These are phyloP conservation scores for Geranium incanum DNA, from an alignment of 441 rosid species.

Conservation along the genomic window DNA sequence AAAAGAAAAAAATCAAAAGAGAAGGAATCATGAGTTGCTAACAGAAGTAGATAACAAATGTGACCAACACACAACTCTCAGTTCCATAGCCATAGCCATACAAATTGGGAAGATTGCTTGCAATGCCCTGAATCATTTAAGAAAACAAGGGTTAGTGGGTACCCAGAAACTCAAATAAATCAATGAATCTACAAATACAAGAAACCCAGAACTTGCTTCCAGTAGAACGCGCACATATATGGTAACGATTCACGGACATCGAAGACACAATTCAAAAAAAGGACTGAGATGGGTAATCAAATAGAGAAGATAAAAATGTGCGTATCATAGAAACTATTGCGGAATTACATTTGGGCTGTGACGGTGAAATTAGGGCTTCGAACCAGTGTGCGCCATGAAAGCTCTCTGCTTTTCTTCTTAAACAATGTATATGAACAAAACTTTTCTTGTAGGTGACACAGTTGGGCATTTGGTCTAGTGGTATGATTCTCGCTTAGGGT, in stretches of 20 bases:
- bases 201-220: no score
- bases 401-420: no score
- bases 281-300: no score
- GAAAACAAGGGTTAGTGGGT: background rate
- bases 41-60: background rate
- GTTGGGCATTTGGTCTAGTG: slow-evolving; percentile 58
- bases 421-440: no score
- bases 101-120: background rate
- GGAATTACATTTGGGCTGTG: background rate
- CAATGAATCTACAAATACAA: no score
- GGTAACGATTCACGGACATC: background rate
- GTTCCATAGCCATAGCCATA: background rate
- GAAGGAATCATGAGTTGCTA: background rate
- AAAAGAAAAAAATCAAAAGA: background rate
- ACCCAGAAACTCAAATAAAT: background rate
- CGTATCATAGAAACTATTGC: no score
- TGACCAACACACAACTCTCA: background rate
- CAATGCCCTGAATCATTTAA: background rate
- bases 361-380: no score
- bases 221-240: no score
- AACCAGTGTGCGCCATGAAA: no score
- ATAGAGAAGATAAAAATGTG: background rate
- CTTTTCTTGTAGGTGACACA: background rate
- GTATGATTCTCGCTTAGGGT: slow-evolving; percentile 55
- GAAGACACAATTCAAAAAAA: background rate